Evolutionary conservation across 495 filamentous ascomycete species (phyloP).

Genomic region (Articulospora tetracladia): DNA sequence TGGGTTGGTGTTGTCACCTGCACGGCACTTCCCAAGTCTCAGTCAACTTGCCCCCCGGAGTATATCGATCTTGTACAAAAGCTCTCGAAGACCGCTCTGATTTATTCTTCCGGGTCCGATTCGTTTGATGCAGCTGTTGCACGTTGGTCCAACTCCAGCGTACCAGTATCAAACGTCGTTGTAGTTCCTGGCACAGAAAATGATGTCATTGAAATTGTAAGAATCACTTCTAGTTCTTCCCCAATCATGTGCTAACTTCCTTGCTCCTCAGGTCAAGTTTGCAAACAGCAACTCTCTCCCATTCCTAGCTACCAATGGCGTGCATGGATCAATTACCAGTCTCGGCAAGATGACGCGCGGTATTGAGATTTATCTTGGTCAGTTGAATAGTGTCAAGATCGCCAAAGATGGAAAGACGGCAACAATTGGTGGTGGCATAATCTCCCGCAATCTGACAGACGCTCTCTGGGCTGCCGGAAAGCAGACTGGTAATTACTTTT

Average conservation of each 20-base stretch:
- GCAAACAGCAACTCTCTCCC: slow-evolving; percentile 42
- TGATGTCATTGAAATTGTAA: slow-evolving; percentile 48
- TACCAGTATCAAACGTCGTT: slow-evolving; percentile 42
- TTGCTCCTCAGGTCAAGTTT: slow-evolving; percentile 35
- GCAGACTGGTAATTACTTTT: slow-evolving; percentile 29
- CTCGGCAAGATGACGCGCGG: slow-evolving; percentile 41
- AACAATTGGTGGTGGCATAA: slow-evolving; percentile 47
- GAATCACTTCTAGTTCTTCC: neutral
- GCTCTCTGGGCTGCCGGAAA: slow-evolving; percentile 33
- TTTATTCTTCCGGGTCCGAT: slow-evolving; percentile 40
- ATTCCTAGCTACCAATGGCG: slow-evolving; percentile 46
- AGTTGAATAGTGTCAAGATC: slow-evolving; percentile 39
- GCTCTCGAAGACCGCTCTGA: slow-evolving; percentile 38
- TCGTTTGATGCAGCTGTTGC: slow-evolving; percentile 36
- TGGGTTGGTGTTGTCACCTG: slow-evolving; percentile 1
- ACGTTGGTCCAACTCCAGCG: slow-evolving; percentile 38
- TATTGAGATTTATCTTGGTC: slow-evolving; percentile 42
- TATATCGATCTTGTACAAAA: slow-evolving; percentile 19
- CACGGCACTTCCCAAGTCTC: neutral
- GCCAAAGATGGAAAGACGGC: slow-evolving; percentile 40
- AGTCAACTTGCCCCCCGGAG: neutral
- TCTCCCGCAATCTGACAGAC: slow-evolving; percentile 30
- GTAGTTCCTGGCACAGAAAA: slow-evolving; percentile 45
- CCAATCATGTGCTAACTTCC: neutral
- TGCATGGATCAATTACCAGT: slow-evolving; percentile 40